Base-by-base conservation (phyloP, 2,329 filamentous ascomycete species). In the Penicillium sp. region DNA sequence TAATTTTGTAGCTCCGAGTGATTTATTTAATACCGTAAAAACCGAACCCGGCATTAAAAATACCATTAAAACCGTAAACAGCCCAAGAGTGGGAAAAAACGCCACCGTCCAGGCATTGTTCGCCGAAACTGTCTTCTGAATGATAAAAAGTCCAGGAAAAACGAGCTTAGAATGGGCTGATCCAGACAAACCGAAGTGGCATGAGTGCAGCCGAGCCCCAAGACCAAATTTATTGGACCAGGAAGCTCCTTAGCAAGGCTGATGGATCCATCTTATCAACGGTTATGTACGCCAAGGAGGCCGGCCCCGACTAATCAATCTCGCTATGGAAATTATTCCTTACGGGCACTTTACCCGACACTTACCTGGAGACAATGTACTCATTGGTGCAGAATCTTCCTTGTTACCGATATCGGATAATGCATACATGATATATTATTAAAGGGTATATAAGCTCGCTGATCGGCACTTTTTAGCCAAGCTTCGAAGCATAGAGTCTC, bases 401-500 rank as follows among this genome's bases (percentile, higher is more conserved):
- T 31, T 37, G 8, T 45, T 37, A 45, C 42, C 50, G 42, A 48
- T 48, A 47, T 52, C 50, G 50, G 50, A 16, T 35, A 47, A 39
- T 41, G 3, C 18, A 32, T 10, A 12, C 25, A 27, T 16, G 29
- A 12, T 16, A 34, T 7, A 18, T 7, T 7, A 18, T 5, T 27
- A 18, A 21, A 21, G 39, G 44, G 4, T 47, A 52, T 52, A 40
- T 52, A 47, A 18, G 27, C 21, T 2, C 27, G 21, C 12, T 52
- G 37, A 52, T 52, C 29, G 34, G 21, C 21, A 12, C 8, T 27
- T 41, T 18, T n/a, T 15, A 10, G 21, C 29, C 37, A 47, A 29
- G 4, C 10, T 38, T 23, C 16, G 2, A 29, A 34, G 10, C 13
- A 25, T n/a, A 34, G 6, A 40, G 12, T 25, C 18, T 32, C 29